Conservation (phyloP, 441 rosid species). For the Jatropha podagrica region DNA sequence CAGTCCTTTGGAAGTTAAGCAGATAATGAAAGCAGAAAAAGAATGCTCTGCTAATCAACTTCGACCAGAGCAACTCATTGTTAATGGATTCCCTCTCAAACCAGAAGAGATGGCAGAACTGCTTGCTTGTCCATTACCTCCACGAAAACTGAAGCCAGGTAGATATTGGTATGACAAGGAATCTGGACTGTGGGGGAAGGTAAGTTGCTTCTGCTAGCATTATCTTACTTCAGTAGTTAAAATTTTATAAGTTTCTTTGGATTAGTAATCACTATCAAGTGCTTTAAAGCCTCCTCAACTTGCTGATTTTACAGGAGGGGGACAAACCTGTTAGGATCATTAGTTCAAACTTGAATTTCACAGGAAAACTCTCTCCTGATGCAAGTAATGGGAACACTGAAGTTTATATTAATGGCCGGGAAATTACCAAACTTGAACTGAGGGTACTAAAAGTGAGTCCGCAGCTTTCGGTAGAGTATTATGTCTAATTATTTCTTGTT, state of each 20-base stretch:
- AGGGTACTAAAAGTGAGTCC: constrained; percentile 73
- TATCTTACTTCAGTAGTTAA: background rate
- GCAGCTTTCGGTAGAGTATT: background rate
- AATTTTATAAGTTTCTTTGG: background rate
- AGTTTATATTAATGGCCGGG: constrained; percentile 92
- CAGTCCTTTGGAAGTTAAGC: constrained; percentile 95
- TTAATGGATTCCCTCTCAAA: constrained; percentile 80
- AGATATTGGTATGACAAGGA: constrained; percentile 99
- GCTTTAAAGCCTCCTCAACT: constrained; percentile 12
- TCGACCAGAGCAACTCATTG: constrained; percentile 88
- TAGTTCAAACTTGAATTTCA: constrained; percentile 87
- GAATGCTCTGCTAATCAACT: constrained; percentile 98
- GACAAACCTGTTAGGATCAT: constrained; percentile 83
- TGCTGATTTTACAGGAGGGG: constrained; percentile 70
- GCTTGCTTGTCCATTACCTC: constrained; percentile 79
- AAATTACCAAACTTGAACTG: constrained; percentile 85
- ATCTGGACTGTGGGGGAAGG: constrained; percentile 99
- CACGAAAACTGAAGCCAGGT: constrained; percentile 89
- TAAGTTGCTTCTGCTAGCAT: constrained; percentile 28
- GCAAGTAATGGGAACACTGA: constrained; percentile 92
- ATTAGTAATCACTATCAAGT: background rate
- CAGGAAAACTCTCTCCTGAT: constrained; percentile 68
- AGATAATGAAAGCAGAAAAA: constrained; percentile 96
- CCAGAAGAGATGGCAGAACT: constrained; percentile 93
- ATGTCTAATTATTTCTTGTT: background rate